Conservation (phyloP, 805 yeast species). For the Schwanniomyces polymorphus region DNA sequence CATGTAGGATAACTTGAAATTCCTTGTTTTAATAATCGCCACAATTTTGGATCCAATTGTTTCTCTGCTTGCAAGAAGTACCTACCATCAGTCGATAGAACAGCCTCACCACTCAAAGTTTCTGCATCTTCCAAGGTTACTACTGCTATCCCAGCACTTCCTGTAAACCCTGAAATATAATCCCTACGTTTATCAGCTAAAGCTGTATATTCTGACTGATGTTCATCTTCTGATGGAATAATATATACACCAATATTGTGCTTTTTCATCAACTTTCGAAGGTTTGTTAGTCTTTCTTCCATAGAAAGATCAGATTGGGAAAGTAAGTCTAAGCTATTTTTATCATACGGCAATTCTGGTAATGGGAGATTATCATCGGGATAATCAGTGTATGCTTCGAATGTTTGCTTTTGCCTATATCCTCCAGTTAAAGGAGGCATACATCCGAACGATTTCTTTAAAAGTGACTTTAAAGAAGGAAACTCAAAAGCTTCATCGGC, state of each 20-base stretch:
- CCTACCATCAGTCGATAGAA: slow-evolving; percentile 90
- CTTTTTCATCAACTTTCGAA: slow-evolving; percentile 65
- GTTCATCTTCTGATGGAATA: slow-evolving; percentile 89
- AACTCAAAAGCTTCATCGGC: slow-evolving; percentile 12
- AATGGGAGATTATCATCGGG: slow-evolving; percentile 19
- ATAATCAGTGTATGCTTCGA: slow-evolving; percentile 8
- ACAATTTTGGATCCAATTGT: slow-evolving; percentile 68
- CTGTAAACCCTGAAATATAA: slow-evolving; percentile 85
- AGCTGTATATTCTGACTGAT: slow-evolving; percentile 87
- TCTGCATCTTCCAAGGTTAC: slow-evolving; percentile 53
- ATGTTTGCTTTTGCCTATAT: not conserved
- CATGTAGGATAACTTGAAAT: slow-evolving; percentile 68
- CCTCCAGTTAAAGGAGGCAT: slow-evolving; percentile 15
- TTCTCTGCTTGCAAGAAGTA: slow-evolving; percentile 88
- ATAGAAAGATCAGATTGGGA: slow-evolving; percentile 39
- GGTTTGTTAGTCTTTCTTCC: slow-evolving; percentile 54
- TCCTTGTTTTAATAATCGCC: slow-evolving; percentile 84
- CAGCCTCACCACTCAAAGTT: slow-evolving; percentile 62
- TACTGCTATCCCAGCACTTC: slow-evolving; percentile 92
- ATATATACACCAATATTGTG: slow-evolving; percentile 69
- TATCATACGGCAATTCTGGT: slow-evolving; percentile 24
- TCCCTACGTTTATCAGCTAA: slow-evolving; percentile 79
- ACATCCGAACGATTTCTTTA: slow-evolving; percentile 24
- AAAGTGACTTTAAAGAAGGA: slow-evolving; percentile 16
- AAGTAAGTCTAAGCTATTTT: slow-evolving; percentile 5